phyloP scores from a whole-genome alignment of 352 stramenopile species.

The Globisporangium perplexum region DNA sequence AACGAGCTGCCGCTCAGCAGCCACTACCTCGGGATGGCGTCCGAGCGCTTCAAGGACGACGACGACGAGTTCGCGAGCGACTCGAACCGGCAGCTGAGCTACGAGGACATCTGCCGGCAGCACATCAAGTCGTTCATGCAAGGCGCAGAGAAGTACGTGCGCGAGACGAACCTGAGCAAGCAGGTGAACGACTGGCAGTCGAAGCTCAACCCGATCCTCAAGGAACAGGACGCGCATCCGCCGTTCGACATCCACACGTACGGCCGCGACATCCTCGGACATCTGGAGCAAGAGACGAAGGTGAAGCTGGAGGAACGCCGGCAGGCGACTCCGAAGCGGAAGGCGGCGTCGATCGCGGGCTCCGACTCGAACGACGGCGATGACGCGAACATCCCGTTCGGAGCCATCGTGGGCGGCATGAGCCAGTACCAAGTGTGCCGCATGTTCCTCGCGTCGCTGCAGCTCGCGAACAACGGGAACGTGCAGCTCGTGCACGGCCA shows the following conservation, averaged over 20 bases:
- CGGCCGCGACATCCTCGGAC: constrained; percentile 48
- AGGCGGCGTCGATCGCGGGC: constrained; percentile 18
- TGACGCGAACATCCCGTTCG: constrained; percentile 37
- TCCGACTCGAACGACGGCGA: constrained; percentile 14
- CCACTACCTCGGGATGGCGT: not conserved
- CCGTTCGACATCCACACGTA: constrained; percentile 77
- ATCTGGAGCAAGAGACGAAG: constrained; percentile 34
- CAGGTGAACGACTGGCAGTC: constrained; percentile 74
- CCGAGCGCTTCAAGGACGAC: not conserved
- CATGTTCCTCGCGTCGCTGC: constrained; percentile 87
- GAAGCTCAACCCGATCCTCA: constrained; percentile 63
- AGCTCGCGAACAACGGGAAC: constrained; percentile 90
- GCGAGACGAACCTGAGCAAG: constrained; percentile 62
- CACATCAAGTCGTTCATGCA: constrained; percentile 80
- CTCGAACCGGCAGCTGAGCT: constrained; percentile 25
- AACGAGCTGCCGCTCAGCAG: constrained; percentile 9
- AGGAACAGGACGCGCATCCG: constrained; percentile 59
- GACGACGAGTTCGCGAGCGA: not conserved
- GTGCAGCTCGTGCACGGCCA: constrained; percentile 73
- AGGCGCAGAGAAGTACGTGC: constrained; percentile 73
- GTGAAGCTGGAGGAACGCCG: constrained; percentile 15
- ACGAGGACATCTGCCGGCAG: constrained; percentile 71
- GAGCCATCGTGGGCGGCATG: constrained; percentile 45
- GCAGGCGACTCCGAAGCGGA: constrained; percentile 27
- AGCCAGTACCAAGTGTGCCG: constrained; percentile 81